Base-by-base conservation (phyloP, 2,329 filamentous ascomycete species). In the Talaromyces pinophilus region DNA sequence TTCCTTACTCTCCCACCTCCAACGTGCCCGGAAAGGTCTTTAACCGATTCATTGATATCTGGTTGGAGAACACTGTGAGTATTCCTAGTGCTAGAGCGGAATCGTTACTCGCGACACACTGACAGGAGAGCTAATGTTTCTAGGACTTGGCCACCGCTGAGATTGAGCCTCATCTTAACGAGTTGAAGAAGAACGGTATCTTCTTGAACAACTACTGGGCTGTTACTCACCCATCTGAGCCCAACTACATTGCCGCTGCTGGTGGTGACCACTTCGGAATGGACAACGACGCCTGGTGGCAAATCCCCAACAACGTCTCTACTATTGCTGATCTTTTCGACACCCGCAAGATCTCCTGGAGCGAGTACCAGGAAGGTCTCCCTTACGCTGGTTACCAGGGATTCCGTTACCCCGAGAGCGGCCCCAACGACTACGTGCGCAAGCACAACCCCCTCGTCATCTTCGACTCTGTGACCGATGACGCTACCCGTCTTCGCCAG, bases 351-450 rank as follows among this genome's bases (percentile, higher is more conserved):
- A 87, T 92, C 74, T 84, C 84, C 2, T 92, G 89, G 89, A 88
- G 82, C 61, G 82, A 88, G 69, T 95, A 94, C 79, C 86, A 93
- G 76, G 91, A 95, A 75, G 88, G 92, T 72, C 84, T 90, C 83
- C 92, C 92, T 1, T 92, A 88, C 78, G 83, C 86, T 1, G 92
- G 92, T 8, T 94, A 87, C 76, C 84, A 91, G 76, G 91, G 90
- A 48, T 77, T 78, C 22, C 81, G 79, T 1, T 92, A 82, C 75
- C 82, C 86, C 62, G 92, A 86, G 70, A 90, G 84, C 2, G 85
- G 86, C 22, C 83, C 85, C 59, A 91, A 93, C 72, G 87, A 90
- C 79, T 95, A 95, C 74, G 91, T 94, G 8, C 88, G 92, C 74
- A 94, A 94, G 80, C 92, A 94, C 80, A 92, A 93, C 67, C 77